Percentiles rank a stretch among this genome's conserved stretches.
These are phyloP conservation scores for Penicillium concentricum DNA, from an alignment of 2,329 filamentous ascomycete genomes.

Conservation along the genomic window DNA sequence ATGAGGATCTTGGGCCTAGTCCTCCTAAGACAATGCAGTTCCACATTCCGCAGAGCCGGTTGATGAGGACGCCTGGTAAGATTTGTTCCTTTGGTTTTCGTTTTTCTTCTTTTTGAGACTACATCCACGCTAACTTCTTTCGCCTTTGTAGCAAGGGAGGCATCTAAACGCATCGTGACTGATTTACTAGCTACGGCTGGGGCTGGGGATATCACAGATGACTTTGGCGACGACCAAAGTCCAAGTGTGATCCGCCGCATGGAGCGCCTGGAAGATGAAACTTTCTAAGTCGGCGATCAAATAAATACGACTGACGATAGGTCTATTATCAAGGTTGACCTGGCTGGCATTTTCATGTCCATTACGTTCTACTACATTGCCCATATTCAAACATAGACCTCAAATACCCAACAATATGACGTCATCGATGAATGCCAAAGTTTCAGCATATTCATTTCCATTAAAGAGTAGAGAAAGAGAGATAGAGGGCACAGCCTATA, in stretches of 20 bases:
- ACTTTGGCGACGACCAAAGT: conserved; percentile 41
- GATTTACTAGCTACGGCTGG: conserved; percentile 49
- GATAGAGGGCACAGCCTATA: conserved; percentile 1
- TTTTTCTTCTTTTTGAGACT: not conserved
- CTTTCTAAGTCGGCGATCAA: conserved; percentile 34
- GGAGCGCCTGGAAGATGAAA: conserved; percentile 47
- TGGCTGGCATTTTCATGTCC: not conserved
- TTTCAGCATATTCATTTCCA: conserved; percentile 9
- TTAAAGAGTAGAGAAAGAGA: conserved; percentile 14
- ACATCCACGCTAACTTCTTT: not conserved
- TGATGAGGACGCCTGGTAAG: conserved; percentile 51
- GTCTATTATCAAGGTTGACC: not conserved
- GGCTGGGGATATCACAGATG: conserved; percentile 40
- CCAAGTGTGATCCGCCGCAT: conserved; percentile 47
- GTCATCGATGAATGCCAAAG: not conserved
- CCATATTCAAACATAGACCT: not conserved
- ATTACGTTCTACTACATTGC: not conserved
- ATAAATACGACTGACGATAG: not conserved
- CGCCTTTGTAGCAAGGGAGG: conserved; percentile 44
- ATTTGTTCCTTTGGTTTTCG: not conserved
- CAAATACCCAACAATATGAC: not conserved
- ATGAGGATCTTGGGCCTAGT: conserved; percentile 67
- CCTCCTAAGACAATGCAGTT: conserved; percentile 74
- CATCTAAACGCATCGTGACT: conserved; percentile 50
- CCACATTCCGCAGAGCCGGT: conserved; percentile 50